phyloP scores from a whole-genome alignment of 805 yeast species.

The Wilhelminamyces savonicus region DNA sequence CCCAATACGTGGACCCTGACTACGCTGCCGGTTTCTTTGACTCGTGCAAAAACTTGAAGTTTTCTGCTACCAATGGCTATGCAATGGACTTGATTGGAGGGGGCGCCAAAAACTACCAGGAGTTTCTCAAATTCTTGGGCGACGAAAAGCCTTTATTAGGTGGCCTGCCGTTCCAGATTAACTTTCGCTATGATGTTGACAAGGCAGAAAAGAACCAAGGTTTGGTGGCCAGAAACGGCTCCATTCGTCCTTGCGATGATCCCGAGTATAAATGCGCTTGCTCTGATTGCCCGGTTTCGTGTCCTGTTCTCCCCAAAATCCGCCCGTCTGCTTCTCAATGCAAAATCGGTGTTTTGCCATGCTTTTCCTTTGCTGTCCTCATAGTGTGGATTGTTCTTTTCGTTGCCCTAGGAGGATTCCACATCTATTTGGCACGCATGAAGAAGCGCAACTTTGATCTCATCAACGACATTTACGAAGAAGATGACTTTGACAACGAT shows the following conservation, averaged over 20 bases:
- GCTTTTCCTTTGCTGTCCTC: conserved; percentile 62
- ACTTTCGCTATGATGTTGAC: conserved; percentile 47
- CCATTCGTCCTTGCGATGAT: conserved; percentile 53
- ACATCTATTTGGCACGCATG: conserved; percentile 19
- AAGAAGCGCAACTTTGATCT: conserved; percentile 5
- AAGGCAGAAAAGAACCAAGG: conserved; percentile 9
- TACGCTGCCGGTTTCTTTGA: conserved; percentile 67
- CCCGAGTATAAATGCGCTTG: conserved; percentile 75
- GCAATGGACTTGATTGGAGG: conserved; percentile 98
- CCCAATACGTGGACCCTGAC: conserved; percentile 49
- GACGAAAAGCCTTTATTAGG: conserved; percentile 92
- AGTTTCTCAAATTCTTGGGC: conserved; percentile 82
- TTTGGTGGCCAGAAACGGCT: conserved; percentile 18
- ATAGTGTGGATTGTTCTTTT: conserved; percentile 37
- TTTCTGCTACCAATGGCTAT: conserved; percentile 89
- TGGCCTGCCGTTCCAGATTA: conserved; percentile 93
- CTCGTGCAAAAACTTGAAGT: conserved; percentile 84
- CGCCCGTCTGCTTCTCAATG: conserved; percentile 36
- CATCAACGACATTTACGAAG: too few species aligned
- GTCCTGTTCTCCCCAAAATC: conserved; percentile 61
- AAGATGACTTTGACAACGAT: conserved; percentile 5
- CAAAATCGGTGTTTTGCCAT: conserved; percentile 57
- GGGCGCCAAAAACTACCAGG: conserved; percentile 73
- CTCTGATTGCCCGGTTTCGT: conserved; percentile 76
- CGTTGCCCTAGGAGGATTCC: conserved; percentile 38